Evolutionary conservation across 1,284 basidiomycete species (phyloP).

Genomic region (Puccinia triticina): DNA sequence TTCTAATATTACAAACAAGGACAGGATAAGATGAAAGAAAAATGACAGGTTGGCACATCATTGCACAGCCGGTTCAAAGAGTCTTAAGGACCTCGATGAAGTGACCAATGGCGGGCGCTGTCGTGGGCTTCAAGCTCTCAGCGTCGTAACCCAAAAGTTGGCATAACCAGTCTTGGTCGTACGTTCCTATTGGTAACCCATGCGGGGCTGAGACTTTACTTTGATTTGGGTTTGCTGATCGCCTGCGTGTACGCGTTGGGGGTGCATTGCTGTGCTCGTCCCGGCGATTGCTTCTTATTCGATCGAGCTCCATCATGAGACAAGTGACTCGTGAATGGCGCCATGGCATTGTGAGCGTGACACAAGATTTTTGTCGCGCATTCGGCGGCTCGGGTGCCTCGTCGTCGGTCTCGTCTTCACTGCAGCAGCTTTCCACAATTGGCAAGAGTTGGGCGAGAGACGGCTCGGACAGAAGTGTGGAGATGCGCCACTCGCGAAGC

Average conservation of each 20-base stretch:
- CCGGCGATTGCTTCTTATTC: not conserved
- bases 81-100: not conserved
- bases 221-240: not conserved
- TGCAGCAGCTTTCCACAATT: conserved; percentile 8
- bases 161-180: not conserved
- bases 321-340: not conserved
- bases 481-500: not conserved
- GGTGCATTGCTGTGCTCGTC: not conserved
- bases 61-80: too few species aligned
- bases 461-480: not conserved
- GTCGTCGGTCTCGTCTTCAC: conserved; percentile 33
- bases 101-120: not conserved
- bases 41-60: too few species aligned
- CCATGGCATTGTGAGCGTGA: not conserved
- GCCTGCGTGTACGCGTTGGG: not conserved
- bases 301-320: not conserved
- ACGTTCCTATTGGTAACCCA: not conserved
- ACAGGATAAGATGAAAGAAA: too few species aligned
- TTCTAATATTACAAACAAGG: too few species aligned
- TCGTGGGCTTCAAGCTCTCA: not conserved
- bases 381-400: not conserved
- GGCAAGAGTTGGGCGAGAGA: conserved; percentile 3
- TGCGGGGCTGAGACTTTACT: not conserved
- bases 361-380: not conserved
- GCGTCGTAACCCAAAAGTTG: not conserved